Base-by-base conservation (phyloP, 2,329 filamentous ascomycete species). In the Beauveria australis region DNA sequence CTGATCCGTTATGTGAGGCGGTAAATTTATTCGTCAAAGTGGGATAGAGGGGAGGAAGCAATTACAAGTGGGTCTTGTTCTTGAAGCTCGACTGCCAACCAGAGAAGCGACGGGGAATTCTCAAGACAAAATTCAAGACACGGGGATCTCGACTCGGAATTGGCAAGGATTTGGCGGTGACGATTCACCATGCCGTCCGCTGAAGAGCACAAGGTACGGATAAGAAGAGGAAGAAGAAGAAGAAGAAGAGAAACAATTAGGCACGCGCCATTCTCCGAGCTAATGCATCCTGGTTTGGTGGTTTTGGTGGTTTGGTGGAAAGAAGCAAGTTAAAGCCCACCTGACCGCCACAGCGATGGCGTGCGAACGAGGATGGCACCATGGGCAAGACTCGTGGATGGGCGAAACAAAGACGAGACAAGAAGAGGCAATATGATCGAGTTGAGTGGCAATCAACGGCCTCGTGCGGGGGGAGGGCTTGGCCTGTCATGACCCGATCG, bases 131-230 rank as follows among this genome's bases (percentile, higher is more conserved):
- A 57, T 22, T n/a, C 22, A 24, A 24, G 43, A 16, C 12, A 28
- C 16, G n/a, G 26, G 18, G 22, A 16, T 18, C 3, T 10, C 10
- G 24, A 33, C 30, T 47, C 9, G 22, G 8, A 14, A 12, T 28
- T 14, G 44, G 41, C 5, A 28, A 18, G 4, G 43, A 53, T 22
- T 43, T 46, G 24, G 57, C 41, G 57, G 57, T 59, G 57, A 53
- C 57, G 26, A 59, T 41, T 37, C 41, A 41, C 56, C 48, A 44
- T 44, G 40, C 56, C 49, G 57, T 41, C 57, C 49, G 57, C n/a
- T 59, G 57, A 59, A 59, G 57, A 59, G 57, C 40, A 59, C 19
- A 47, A 47, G 47, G 16, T 24, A 19, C 8, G 28, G 22, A 43
- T 19, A 28, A 46, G 14, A 26, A 59, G 46, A 16, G 37, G 22